Evolutionary conservation across 345 rosid species (phyloP).

Genomic region (Angophora floribunda): DNA sequence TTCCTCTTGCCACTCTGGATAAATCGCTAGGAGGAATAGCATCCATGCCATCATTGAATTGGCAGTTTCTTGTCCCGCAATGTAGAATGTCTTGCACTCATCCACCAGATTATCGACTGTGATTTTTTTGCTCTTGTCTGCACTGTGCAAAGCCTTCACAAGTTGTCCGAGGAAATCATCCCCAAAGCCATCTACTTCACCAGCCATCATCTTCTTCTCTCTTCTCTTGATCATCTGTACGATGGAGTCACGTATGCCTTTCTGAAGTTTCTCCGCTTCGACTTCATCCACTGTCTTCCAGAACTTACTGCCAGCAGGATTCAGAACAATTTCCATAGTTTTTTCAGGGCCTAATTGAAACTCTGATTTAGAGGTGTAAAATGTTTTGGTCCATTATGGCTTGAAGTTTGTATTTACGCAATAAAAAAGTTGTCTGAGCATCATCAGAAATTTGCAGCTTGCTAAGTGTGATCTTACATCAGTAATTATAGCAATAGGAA

Average conservation of each 20-base stretch:
- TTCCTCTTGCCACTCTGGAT: slow-evolving; percentile 30
- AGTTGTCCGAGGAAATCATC: slow-evolving; percentile 22
- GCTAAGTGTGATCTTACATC: neutral
- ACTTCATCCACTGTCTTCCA: slow-evolving; percentile 14
- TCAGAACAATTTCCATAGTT: neutral
- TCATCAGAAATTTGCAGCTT: neutral
- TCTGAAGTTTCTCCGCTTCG: slow-evolving; percentile 2
- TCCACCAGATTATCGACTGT: slow-evolving; percentile 10
- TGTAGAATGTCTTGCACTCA: slow-evolving; percentile 35
- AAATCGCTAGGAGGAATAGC: slow-evolving; percentile 20
- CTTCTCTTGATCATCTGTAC: slow-evolving; percentile 6
- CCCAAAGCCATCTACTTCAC: slow-evolving; percentile 3
- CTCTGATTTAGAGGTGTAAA: neutral
- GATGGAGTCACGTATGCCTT: neutral
- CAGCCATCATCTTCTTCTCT: slow-evolving; percentile 1
- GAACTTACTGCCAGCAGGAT: slow-evolving; percentile 4
- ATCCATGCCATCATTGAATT: slow-evolving; percentile 22
- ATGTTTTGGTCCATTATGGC: neutral
- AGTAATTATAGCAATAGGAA: neutral
- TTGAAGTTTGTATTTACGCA: neutral
- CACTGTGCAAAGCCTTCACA: slow-evolving; percentile 3
- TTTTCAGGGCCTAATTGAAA: neutral
- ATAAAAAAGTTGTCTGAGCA: neutral
- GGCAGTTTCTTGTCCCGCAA: slow-evolving; percentile 28
- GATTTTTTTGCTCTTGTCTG: slow-evolving; percentile 3